Conservation (phyloP, 345 rosid species). For the Turritis glabra region DNA sequence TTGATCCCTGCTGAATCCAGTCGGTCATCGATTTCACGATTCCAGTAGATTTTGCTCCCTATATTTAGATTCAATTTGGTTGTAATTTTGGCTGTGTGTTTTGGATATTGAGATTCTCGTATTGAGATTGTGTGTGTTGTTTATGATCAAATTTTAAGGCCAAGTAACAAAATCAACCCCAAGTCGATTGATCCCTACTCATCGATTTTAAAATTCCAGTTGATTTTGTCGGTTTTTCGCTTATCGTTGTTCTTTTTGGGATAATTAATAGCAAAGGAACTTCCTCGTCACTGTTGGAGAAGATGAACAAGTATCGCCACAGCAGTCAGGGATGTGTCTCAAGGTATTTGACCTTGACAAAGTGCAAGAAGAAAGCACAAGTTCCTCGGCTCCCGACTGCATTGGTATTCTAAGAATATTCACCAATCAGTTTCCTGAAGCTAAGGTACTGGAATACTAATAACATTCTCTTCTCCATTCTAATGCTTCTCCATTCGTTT, state of each 20-base stretch:
- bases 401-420: constrained; percentile 85
- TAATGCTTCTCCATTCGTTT: too few species aligned
- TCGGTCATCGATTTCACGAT: background rate
- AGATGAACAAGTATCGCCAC: constrained; percentile 78
- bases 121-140: background rate
- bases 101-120: background rate
- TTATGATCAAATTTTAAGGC: background rate
- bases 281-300: constrained; percentile 86
- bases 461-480: background rate
- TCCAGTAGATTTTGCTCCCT: background rate
- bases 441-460: constrained; percentile 50
- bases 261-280: constrained; percentile 75
- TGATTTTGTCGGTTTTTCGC: background rate
- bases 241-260: background rate
- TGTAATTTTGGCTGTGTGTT: background rate
- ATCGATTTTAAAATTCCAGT: background rate
- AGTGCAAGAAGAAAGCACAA: constrained; percentile 80
- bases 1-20: background rate
- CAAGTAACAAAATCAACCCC: background rate
- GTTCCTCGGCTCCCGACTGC: constrained; percentile 71
- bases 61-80: background rate
- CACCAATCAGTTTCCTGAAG: constrained; percentile 91
- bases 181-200: too few species aligned
- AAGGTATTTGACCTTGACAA: constrained; percentile 94
- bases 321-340: constrained; percentile 81